A percentile compares a stretch with the other conserved stretches of the same genome.
Evolutionary conservation across 306 rosid genomes (phyloP).

Genomic region (Sicyos baderoa): DNA sequence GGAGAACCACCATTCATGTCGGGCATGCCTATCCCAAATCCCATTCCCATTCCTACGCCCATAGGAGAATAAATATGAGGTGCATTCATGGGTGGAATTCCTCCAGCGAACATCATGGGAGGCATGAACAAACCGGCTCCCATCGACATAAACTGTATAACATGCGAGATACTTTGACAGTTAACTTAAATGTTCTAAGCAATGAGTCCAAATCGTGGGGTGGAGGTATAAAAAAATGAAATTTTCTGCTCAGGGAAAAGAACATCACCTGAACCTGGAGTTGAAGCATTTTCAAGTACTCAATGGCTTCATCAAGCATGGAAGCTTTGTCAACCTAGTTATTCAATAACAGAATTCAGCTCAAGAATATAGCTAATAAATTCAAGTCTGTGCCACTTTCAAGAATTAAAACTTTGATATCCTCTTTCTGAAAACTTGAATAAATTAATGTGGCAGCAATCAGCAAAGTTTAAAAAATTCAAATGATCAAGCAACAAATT

Average conservation of each 20-base stretch:
- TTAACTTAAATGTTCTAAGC: not conserved
- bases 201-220: not conserved
- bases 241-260: not conserved
- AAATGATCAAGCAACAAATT: conserved; percentile 1
- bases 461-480: not conserved
- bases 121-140: conserved; percentile 75
- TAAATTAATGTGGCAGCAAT: not conserved
- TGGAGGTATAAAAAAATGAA: not conserved
- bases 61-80: conserved; percentile 50
- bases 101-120: conserved; percentile 63
- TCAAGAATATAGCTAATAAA: not conserved
- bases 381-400: conserved; percentile 12
- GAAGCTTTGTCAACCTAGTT: conserved; percentile 81
- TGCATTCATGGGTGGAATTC: conserved; percentile 68
- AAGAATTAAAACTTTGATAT: conserved; percentile 7
- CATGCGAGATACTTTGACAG: conserved; percentile 18
- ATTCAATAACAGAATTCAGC: conserved; percentile 25
- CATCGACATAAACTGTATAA: conserved; percentile 78
- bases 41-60: conserved; percentile 61
- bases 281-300: conserved; percentile 78
- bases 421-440: conserved; percentile 1
- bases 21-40: conserved; percentile 67
- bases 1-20: conserved; percentile 59
- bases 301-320: conserved; percentile 90
- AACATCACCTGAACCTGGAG: conserved; percentile 64